Evolutionary conservation across 805 yeast species (phyloP).

Genomic region (Metschnikowia chrysomelidarum): DNA sequence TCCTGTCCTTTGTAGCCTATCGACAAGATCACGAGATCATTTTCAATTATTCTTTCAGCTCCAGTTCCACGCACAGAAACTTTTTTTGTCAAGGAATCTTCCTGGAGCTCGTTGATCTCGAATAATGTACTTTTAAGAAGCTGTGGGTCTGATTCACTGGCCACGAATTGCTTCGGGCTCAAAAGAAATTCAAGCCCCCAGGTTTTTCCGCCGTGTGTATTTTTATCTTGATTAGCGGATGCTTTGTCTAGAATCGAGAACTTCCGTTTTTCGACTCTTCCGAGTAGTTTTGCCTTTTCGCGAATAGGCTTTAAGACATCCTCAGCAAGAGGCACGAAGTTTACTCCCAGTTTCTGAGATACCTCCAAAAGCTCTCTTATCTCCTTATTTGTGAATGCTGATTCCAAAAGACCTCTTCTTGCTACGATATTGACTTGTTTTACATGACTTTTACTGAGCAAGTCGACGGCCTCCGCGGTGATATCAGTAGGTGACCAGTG

Average conservation of each 20-base stretch:
- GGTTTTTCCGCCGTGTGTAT: constrained; percentile 16
- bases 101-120: constrained; percentile 43
- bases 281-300: constrained; percentile 31
- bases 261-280: constrained; percentile 62
- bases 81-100: constrained; percentile 31
- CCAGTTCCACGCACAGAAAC: constrained; percentile 35
- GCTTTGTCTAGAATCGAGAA: constrained; percentile 61
- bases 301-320: constrained; percentile 27
- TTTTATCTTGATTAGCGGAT: constrained; percentile 4
- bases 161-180: constrained; percentile 57
- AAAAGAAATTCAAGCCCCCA: constrained; percentile 75
- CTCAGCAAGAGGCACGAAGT: constrained; percentile 39
- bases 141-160: constrained; percentile 31
- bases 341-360: constrained; percentile 45
- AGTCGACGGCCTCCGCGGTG: constrained; percentile 53
- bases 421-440: constrained; percentile 71
- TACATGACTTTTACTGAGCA: constrained; percentile 54
- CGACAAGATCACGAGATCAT: constrained; percentile 73
- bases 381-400: constrained; percentile 92
- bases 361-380: constrained; percentile 78
- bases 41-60: constrained; percentile 29
- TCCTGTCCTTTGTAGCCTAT: constrained; percentile 80
- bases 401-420: constrained; percentile 79
- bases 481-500: constrained; percentile 76
- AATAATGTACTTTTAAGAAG: constrained; percentile 49